Evolutionary conservation across 768 basidiomycete genomes (phyloP), one percentile per base, ranked within the genome.

Genomic region (Gloeopeniophorella convolvens): DNA sequence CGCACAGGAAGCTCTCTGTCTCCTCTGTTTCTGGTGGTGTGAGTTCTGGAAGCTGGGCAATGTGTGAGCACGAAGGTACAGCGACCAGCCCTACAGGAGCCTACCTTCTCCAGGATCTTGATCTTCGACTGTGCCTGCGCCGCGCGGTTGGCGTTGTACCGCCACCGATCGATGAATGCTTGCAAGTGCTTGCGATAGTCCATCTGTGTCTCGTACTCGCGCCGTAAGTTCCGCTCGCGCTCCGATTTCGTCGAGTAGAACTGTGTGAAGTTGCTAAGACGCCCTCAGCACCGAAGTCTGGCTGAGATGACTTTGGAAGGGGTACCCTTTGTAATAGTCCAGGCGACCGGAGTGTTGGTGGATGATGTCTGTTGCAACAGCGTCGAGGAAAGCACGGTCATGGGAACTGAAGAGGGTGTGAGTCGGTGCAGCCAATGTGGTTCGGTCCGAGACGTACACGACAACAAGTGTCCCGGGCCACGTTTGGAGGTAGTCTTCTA

Each of bases 171-270:
- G 59, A 99, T 97, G 71, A 96, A 99, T 0, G 95, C 93, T 64
- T 98, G 95, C 26, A 98, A 70, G 71, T 96, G 91, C 61, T 88
- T 87, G 48, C 96, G 79, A 65, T 98, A 98, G 9, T 88, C 85
- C 79, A 96, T 83, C 68, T 99, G 96, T 0, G 91, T 74, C 28
- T 98, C 95, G 66, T 98, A 99, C 66, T 98, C 95, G 68, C 92
- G 93, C 34, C 80, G 81, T 67, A 94, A 70, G 62, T 93, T 93
- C 51, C 83, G 82, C 59, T 92, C 88, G 23, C 96, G 85, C 63
- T 98, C 96, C 4, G 86, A 89, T 70, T 98, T 97, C 18, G 95
- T 98, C 1, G 95, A 94, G 65, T 99, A 98, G 76, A 99, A 98
- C 66, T 98, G 94, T 1, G 89, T 83, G 68, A 98, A 99, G 71